phyloP scores from a whole-genome alignment of 2,329 filamentous ascomycete species.

The Cladophialophora bantiana region DNA sequence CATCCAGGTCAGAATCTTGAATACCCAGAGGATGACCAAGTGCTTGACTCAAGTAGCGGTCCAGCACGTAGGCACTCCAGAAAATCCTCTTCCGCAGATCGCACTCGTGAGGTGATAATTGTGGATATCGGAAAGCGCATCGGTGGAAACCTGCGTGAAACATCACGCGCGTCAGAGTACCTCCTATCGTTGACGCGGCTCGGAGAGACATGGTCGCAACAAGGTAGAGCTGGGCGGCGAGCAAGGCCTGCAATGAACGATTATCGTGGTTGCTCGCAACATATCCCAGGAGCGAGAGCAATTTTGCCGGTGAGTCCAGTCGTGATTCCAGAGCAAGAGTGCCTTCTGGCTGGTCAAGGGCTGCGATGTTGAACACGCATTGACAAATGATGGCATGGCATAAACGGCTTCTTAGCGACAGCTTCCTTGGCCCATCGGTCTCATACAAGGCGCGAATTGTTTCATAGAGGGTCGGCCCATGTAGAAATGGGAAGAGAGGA shows the following conservation, averaged over 20 bases:
- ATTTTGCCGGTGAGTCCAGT: slow-evolving; percentile 53
- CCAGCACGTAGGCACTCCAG: slow-evolving; percentile 64
- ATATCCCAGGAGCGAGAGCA: slow-evolving; percentile 58
- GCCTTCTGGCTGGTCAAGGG: slow-evolving; percentile 46
- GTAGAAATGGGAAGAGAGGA: slow-evolving; percentile 63
- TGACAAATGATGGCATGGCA: slow-evolving; percentile 58
- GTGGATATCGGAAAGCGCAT: slow-evolving; percentile 61
- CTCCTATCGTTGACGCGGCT: slow-evolving; percentile 63
- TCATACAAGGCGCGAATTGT: slow-evolving; percentile 54
- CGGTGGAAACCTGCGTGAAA: slow-evolving; percentile 66
- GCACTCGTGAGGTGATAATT: slow-evolving; percentile 57
- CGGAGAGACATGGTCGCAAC: slow-evolving; percentile 64
- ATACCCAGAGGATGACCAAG: slow-evolving; percentile 63
- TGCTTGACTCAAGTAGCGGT: slow-evolving; percentile 63
- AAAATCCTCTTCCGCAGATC: slow-evolving; percentile 61
- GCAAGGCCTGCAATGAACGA: slow-evolving; percentile 56
- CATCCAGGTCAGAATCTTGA: slow-evolving; percentile 65
- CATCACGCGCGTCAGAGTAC: slow-evolving; percentile 62
- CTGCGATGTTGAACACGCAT: slow-evolving; percentile 62
- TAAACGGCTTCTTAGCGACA: slow-evolving; percentile 50
- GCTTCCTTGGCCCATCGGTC: slow-evolving; percentile 40
- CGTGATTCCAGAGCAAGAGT: slow-evolving; percentile 58
- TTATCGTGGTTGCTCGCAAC: slow-evolving; percentile 56
- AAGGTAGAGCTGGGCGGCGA: slow-evolving; percentile 63
- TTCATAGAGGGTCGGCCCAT: slow-evolving; percentile 60